Evolutionary conservation across 257 asterid genomes (phyloP).

Genomic region (Ligustrum vulgare): DNA sequence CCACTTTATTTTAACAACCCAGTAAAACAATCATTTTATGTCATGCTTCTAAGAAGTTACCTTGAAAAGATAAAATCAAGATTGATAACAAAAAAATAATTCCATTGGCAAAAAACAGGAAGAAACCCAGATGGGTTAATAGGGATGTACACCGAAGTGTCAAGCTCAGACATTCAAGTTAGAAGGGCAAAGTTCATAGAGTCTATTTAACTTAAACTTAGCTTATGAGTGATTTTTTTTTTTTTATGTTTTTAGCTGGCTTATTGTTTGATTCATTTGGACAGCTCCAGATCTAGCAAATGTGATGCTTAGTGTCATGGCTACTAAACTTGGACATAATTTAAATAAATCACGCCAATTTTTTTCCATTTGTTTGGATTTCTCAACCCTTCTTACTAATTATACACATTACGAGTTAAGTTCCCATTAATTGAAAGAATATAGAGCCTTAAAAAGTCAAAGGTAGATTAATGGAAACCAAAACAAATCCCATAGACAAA

Average conservation of each 20-base stretch:
- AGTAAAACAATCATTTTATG: no score
- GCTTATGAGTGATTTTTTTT: not conserved
- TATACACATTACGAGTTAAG: not conserved
- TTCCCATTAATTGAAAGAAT: not conserved
- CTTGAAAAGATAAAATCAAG: no score
- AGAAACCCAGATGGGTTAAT: no score
- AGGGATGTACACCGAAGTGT: no score
- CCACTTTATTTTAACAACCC: no score
- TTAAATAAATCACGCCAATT: not conserved
- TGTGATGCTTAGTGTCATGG: not conserved
- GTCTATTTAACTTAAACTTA: not conserved
- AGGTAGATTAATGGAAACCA: not conserved
- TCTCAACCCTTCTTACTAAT: not conserved
- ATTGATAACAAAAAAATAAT: no score
- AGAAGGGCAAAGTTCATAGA: not conserved
- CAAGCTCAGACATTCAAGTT: no score
- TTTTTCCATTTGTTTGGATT: constrained; percentile 1
- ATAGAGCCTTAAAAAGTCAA: not conserved
- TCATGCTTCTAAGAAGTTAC: no score
- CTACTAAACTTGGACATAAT: not conserved
- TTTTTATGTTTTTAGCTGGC: not conserved
- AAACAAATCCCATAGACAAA: not conserved
- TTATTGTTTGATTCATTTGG: constrained; percentile 6
- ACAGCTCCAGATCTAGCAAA: not conserved
- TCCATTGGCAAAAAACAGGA: no score